A percentile compares a stretch with the other conserved stretches of the same genome.
Evolutionary conservation across 2,329 filamentous ascomycete species (phyloP).

Genomic region (Diaporthe batatas): DNA sequence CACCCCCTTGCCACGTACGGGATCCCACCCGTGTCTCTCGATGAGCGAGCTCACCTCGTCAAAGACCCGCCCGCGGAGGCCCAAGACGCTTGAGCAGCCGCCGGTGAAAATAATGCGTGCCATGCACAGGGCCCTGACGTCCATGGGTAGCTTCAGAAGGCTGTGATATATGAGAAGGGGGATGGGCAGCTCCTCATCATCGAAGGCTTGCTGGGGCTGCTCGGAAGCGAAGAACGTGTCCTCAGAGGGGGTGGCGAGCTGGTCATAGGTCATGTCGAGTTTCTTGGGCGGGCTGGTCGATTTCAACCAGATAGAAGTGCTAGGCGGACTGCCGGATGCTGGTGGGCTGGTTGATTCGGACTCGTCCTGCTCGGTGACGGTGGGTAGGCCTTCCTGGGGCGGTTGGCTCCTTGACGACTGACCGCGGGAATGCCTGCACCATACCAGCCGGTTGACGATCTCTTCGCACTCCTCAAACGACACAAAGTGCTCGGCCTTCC

Average conservation of each 20-base stretch:
- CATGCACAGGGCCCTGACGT: conserved; percentile 88
- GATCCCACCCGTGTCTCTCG: conserved; percentile 80
- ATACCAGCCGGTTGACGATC: conserved; percentile 79
- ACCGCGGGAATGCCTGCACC: conserved; percentile 70
- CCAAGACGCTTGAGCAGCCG: conserved; percentile 82
- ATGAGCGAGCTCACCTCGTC: conserved; percentile 80
- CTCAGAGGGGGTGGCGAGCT: conserved; percentile 81
- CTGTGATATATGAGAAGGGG: conserved; percentile 82
- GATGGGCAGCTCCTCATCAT: conserved; percentile 88
- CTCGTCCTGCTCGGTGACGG: conserved; percentile 71
- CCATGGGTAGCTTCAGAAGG: conserved; percentile 81
- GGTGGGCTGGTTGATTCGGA: conserved; percentile 49
- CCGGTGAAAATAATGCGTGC: conserved; percentile 89
- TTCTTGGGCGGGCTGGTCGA: conserved; percentile 65
- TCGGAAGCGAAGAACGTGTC: conserved; percentile 76
- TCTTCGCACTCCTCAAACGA: conserved; percentile 88
- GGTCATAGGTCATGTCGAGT: conserved; percentile 76
- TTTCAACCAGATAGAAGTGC: conserved; percentile 59
- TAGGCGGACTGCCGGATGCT: conserved; percentile 45
- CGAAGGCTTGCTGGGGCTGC: conserved; percentile 69
- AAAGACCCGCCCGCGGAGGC: conserved; percentile 81
- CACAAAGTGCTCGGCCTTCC: conserved; percentile 56
- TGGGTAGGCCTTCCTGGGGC: conserved; percentile 57
- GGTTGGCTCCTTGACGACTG: conserved; percentile 9
- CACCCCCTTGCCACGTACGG: conserved; percentile 77